phyloP scores from a whole-genome alignment of 345 rosid species.

The Mercurialis annua region DNA sequence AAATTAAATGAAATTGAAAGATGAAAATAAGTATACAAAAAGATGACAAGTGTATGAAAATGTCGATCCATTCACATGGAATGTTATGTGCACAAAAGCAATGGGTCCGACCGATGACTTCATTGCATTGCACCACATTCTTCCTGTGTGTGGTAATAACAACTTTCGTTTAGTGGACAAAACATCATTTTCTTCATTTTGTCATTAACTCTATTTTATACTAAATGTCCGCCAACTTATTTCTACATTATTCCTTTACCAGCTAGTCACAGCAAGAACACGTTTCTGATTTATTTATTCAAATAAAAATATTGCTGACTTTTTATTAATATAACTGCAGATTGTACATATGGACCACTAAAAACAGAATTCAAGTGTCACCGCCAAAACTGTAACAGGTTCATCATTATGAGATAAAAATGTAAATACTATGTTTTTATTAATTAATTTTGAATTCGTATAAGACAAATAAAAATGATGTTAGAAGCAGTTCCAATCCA shows the following conservation, averaged over 20 bases:
- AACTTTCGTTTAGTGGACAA: no score
- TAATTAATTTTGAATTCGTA: no score
- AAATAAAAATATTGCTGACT: no score
- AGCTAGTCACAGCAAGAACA: background rate
- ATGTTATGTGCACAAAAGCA: background rate
- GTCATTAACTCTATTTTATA: background rate
- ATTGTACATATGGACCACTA: background rate
- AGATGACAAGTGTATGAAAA: constrained; percentile 1
- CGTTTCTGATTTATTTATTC: background rate
- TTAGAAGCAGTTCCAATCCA: background rate
- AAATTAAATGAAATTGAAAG: background rate
- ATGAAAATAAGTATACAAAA: background rate
- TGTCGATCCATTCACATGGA: constrained; percentile 28
- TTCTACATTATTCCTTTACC: background rate
- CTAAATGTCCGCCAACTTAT: background rate
- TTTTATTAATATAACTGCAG: no score
- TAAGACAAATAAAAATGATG: no score
- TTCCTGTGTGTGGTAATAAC: no score
- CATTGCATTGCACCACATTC: background rate
- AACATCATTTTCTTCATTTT: background rate
- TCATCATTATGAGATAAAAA: no score
- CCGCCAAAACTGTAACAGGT: no score
- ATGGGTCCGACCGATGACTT: background rate
- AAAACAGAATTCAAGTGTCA: background rate
- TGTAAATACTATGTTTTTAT: no score